Conservation (phyloP, 2,329 filamentous ascomycete genomes). For the Orbilia blumenaviensis region DNA sequence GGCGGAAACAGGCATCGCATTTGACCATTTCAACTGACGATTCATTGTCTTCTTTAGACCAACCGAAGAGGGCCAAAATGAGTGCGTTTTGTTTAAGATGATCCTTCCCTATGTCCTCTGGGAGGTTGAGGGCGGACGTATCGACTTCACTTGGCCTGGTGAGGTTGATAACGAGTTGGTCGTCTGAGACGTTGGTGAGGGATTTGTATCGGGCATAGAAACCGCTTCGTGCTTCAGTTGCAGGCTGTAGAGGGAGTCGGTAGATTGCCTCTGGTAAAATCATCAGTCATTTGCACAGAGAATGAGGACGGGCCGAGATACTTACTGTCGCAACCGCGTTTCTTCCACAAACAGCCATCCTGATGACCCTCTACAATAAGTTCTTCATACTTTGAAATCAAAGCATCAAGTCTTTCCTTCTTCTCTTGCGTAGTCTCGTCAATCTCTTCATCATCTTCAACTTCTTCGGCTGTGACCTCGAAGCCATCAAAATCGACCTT, state of each 20-base stretch:
- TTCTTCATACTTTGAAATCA: constrained; percentile 79
- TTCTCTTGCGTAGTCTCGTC: constrained; percentile 58
- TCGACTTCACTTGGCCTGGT: constrained; percentile 55
- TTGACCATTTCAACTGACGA: constrained; percentile 67
- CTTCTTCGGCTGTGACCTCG: constrained; percentile 68
- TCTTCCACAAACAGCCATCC: constrained; percentile 85
- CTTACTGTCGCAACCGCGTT: constrained; percentile 83
- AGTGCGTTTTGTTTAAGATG: constrained; percentile 71
- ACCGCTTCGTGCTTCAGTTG: constrained; percentile 60
- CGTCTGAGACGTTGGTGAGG: constrained; percentile 66
- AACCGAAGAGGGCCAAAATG: constrained; percentile 76
- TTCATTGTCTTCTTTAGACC: constrained; percentile 72
- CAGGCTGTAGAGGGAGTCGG: constrained; percentile 64
- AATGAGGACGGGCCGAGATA: neutral
- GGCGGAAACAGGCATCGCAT: constrained; percentile 85
- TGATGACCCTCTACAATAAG: constrained; percentile 79
- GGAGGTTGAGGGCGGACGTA: constrained; percentile 43
- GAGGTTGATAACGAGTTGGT: constrained; percentile 60
- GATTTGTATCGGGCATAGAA: constrained; percentile 62
- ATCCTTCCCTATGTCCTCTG: constrained; percentile 53
- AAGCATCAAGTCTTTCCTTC: constrained; percentile 67
- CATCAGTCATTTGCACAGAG: neutral
- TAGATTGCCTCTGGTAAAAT: constrained; percentile 68
- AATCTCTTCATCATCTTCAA: constrained; percentile 60
- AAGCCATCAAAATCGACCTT: constrained; percentile 70